A percentile compares a stretch with the other conserved stretches of the same genome.
phyloP scores from a whole-genome alignment of 2,329 filamentous ascomycete species.

The Aspergillus pseudotamarii region DNA sequence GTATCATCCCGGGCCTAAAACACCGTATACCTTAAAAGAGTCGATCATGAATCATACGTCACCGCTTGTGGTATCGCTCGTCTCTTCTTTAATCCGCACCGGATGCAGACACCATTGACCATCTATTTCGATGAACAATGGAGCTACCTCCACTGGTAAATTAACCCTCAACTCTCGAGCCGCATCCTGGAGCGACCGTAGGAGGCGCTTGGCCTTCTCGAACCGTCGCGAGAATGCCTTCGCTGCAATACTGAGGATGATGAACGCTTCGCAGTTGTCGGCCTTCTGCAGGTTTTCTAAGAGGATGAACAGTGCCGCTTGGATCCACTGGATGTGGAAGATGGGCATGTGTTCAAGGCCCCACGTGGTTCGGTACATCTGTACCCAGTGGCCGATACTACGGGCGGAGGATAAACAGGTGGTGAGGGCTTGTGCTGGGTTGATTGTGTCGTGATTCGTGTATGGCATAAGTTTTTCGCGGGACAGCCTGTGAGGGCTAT shows the following conservation, averaged over 20 bases:
- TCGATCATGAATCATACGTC: not conserved
- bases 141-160: slow-evolving; percentile 26
- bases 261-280: slow-evolving; percentile 27
- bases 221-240: slow-evolving; percentile 29
- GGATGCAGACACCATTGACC: not conserved
- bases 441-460: not conserved
- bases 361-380: slow-evolving; percentile 32
- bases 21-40: not conserved
- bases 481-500: slow-evolving; percentile 22
- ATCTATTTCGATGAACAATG: slow-evolving; percentile 23
- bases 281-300: slow-evolving; percentile 27
- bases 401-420: slow-evolving; percentile 29
- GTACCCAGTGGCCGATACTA: slow-evolving; percentile 29
- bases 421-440: slow-evolving; percentile 17
- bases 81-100: not conserved
- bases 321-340: slow-evolving; percentile 33
- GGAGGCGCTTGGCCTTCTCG: slow-evolving; percentile 12
- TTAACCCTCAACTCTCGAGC: slow-evolving; percentile 20
- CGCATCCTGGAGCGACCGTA: slow-evolving; percentile 23
- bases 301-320: slow-evolving; percentile 31
- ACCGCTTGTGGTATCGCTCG: not conserved
- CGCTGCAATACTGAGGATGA: slow-evolving; percentile 26
- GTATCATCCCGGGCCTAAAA: not conserved
- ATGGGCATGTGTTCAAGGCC: slow-evolving; percentile 36
- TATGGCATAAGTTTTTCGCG: not conserved